These are phyloP conservation scores for Sporothrix schenckii DNA, from an alignment of 2,329 filamentous ascomycete genomes.

Conservation along the genomic window DNA sequence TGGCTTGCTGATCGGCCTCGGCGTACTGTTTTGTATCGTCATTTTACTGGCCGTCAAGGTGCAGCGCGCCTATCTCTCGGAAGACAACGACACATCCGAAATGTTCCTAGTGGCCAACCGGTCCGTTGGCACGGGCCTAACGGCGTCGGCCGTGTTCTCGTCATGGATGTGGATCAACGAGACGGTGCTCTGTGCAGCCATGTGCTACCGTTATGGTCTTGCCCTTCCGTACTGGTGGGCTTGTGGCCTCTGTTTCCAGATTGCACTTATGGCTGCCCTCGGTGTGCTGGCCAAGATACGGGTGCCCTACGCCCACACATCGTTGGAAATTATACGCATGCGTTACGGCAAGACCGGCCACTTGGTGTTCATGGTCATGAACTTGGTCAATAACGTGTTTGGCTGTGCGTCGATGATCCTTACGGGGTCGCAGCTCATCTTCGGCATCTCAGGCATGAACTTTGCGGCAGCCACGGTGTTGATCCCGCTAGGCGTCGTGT, in stretches of 20 bases:
- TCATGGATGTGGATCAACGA: conserved; percentile 51
- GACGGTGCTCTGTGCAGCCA: conserved; percentile 45
- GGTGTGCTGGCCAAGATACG: conserved; percentile 51
- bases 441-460: conserved; percentile 47
- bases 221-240: conserved; percentile 38
- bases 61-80: conserved; percentile 48
- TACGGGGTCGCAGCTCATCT: conserved; percentile 46
- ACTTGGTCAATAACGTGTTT: conserved; percentile 47
- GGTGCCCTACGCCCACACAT: conserved; percentile 48
- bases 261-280: conserved; percentile 38
- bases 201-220: conserved; percentile 41
- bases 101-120: conserved; percentile 48
- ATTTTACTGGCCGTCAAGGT: conserved; percentile 49
- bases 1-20: conserved; percentile 49
- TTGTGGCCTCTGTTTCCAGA: conserved; percentile 32
- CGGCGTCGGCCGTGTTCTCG: conserved; percentile 42
- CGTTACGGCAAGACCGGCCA: conserved; percentile 47
- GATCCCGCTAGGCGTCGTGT: conserved; percentile 46
- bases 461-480: conserved; percentile 48
- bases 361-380: conserved; percentile 47
- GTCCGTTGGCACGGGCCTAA: conserved; percentile 41
- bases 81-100: conserved; percentile 50
- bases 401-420: conserved; percentile 47
- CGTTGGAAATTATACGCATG: conserved; percentile 47
- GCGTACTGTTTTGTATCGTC: conserved; percentile 48